These are phyloP conservation scores for Diaporthe nobilis DNA, from an alignment of 2,329 filamentous ascomycete species.

Conservation along the genomic window DNA sequence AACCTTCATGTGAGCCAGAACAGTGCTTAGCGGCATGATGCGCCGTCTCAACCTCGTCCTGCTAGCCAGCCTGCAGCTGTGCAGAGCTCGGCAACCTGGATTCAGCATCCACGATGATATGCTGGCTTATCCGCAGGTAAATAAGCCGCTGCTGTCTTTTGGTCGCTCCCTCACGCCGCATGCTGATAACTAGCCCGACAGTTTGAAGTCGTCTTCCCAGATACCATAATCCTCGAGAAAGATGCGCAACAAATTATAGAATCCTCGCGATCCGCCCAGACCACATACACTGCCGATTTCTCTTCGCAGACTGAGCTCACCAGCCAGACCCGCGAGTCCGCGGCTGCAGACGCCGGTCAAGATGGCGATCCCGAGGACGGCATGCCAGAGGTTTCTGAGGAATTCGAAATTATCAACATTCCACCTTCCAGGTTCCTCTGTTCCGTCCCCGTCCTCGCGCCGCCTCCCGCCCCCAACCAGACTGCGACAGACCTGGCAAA, in stretches of 20 bases:
- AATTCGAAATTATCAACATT: constrained; percentile 83
- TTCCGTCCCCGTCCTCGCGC: constrained; percentile 80
- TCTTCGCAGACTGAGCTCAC: constrained; percentile 57
- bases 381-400: constrained; percentile 55
- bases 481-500: constrained; percentile 77
- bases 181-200: constrained; percentile 54
- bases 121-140: constrained; percentile 87
- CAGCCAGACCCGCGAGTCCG: constrained; percentile 53
- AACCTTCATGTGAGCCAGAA: constrained; percentile 52
- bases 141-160: not conserved
- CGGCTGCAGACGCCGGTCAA: constrained; percentile 50
- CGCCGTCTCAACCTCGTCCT: constrained; percentile 63
- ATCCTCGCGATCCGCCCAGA: constrained; percentile 47
- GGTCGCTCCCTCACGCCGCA: not conserved
- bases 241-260: constrained; percentile 76
- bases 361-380: constrained; percentile 50
- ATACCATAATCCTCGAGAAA: constrained; percentile 78
- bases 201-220: constrained; percentile 85
- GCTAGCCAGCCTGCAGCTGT: constrained; percentile 61
- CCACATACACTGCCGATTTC: constrained; percentile 58
- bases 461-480: constrained; percentile 70
- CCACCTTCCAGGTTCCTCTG: constrained; percentile 84
- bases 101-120: constrained; percentile 94
- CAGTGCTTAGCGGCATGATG: constrained; percentile 59
- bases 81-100: constrained; percentile 63